These are phyloP conservation scores for Dothistroma pini DNA, from an alignment of 2,329 filamentous ascomycete species.

Conservation along the genomic window DNA sequence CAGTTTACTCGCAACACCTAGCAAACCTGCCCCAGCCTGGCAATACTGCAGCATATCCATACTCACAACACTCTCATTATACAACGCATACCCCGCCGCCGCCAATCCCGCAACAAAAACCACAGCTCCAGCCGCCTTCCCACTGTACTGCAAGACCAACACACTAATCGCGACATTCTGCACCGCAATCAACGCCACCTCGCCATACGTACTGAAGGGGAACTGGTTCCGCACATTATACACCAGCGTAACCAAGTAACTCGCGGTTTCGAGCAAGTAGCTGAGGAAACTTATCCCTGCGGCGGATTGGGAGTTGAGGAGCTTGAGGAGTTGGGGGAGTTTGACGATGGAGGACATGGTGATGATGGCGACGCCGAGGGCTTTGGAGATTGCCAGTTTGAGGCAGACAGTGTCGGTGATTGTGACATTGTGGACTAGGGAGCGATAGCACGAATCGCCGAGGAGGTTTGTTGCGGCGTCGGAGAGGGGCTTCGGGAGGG, in stretches of 20 bases:
- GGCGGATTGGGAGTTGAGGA: conserved; percentile 74
- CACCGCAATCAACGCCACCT: conserved; percentile 84
- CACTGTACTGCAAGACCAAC: conserved; percentile 79
- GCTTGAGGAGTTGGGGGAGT: conserved; percentile 93
- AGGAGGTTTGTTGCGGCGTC: conserved; percentile 75
- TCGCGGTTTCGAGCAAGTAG: conserved; percentile 85
- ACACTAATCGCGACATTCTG: conserved; percentile 90
- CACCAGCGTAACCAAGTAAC: conserved; percentile 82
- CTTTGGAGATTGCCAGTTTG: conserved; percentile 88
- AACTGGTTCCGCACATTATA: conserved; percentile 91
- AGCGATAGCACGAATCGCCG: conserved; percentile 78
- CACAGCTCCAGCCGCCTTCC: conserved; percentile 64
- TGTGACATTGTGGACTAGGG: conserved; percentile 81
- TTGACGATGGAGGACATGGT: conserved; percentile 88
- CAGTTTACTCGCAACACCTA: conserved; percentile 86
- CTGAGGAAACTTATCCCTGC: conserved; percentile 83
- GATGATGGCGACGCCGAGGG: conserved; percentile 89
- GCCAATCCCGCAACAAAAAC: conserved; percentile 75
- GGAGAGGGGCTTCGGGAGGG: conserved; percentile 65
- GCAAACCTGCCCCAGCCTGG: conserved; percentile 76
- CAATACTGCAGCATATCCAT: conserved; percentile 66
- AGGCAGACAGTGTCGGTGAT: conserved; percentile 72
- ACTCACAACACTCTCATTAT: conserved; percentile 62
- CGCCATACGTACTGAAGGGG: conserved; percentile 94
- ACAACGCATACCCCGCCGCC: conserved; percentile 64